Percentiles rank a stretch among this genome's conserved stretches.
Evolutionary conservation across 225 moss, liverwort and hornwort genomes (phyloP).

Genomic region (Marchantia polymorpha): DNA sequence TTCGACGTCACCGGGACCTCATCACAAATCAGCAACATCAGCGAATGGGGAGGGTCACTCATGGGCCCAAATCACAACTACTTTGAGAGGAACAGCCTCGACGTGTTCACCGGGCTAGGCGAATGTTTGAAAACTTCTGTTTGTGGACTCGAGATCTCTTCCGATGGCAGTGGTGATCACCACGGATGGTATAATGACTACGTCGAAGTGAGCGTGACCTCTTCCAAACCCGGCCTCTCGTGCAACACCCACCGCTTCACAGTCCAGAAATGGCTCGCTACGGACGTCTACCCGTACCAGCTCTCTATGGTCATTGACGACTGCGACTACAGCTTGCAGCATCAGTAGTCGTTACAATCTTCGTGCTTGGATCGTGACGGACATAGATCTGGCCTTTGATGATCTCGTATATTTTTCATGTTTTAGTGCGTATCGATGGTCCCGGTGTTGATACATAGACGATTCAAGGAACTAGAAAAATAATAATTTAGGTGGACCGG

Average conservation of each 20-base stretch:
- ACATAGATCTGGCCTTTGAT: neutral
- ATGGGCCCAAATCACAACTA: constrained; percentile 20
- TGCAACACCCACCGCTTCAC: constrained; percentile 22
- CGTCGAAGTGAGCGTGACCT: constrained; percentile 16
- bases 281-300: constrained; percentile 23
- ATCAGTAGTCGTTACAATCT: neutral
- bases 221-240: constrained; percentile 4
- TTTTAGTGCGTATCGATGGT: neutral
- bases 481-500: neutral
- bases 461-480: neutral
- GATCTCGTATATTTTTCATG: neutral
- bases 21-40: constrained; percentile 5
- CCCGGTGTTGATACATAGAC: neutral
- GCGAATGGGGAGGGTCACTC: constrained; percentile 8
- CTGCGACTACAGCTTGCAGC: constrained; percentile 2
- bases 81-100: constrained; percentile 21
- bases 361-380: neutral
- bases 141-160: constrained; percentile 18
- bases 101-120: constrained; percentile 18
- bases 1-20: constrained; percentile 11
- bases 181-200: constrained; percentile 29
- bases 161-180: constrained; percentile 26
- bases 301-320: constrained; percentile 9
- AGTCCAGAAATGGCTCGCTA: constrained; percentile 27
- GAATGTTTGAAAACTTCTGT: constrained; percentile 13